phyloP scores from a whole-genome alignment of 441 rosid genomes.

The Rhodomyrtus psidioides region DNA sequence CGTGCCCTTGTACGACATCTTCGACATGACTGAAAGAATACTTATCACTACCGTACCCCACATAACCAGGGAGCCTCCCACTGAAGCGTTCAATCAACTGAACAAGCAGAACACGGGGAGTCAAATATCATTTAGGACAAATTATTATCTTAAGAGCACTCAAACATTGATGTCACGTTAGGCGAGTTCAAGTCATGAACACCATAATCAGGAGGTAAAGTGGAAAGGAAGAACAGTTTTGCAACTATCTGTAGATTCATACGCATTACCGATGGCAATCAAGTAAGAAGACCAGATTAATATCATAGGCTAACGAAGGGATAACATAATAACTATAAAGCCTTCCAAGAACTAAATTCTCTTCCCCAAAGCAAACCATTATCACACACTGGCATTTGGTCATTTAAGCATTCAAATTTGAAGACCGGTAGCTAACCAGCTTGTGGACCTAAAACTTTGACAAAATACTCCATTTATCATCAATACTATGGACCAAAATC shows the following conservation, averaged over 20 bases:
- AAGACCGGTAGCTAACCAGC: not conserved
- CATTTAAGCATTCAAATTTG: not conserved
- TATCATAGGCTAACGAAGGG: not conserved
- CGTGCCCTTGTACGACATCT: constrained; percentile 74
- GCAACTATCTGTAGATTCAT: not conserved
- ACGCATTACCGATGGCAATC: not conserved
- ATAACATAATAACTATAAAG: not conserved
- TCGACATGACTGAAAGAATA: constrained; percentile 76
- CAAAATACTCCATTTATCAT: not conserved
- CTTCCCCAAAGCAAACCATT: not conserved
- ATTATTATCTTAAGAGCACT: not conserved
- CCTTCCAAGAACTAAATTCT: not conserved
- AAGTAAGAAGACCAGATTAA: not conserved
- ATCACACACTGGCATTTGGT: not conserved
- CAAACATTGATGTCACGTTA: not conserved
- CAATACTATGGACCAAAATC: not conserved
- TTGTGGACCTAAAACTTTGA: not conserved
- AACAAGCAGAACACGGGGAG: not conserved
- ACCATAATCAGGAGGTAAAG: not conserved
- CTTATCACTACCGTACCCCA: constrained; percentile 64
- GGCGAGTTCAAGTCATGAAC: not conserved
- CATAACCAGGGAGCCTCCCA: constrained; percentile 84
- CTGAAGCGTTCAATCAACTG: constrained; percentile 77
- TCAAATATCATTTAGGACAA: not conserved
- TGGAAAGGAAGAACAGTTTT: not conserved